Base-by-base conservation (phyloP, 192 early-diverging fungal species). In the Linnemannia schmuckeri region DNA sequence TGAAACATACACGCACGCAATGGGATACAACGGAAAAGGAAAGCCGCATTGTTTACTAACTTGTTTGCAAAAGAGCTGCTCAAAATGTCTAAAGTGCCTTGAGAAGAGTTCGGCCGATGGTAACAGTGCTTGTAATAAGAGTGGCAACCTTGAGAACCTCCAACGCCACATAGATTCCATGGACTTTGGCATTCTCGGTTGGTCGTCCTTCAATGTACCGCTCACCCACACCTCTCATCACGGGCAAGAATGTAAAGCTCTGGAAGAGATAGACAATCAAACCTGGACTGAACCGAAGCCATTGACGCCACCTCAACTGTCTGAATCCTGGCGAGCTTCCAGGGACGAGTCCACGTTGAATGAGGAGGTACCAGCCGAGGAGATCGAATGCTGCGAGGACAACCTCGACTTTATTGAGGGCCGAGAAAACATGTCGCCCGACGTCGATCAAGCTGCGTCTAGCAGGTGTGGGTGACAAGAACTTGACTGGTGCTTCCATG, bases 401-500 rank as follows among this genome's bases (percentile, higher is more conserved):
- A 20, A 88, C 79, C 41, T 88, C 88, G 9, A 83, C 82, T 41
- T 84, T 83, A 79, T 88, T 88, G 38, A 88, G 27, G 2, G 88
- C 88, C 1, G 88, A 88, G 71, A 88, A 88, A 10, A 88, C 88
- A 75, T 88, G 88, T 6, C 88, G 88, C 4, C 88, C 88, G 0
- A 88, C 88, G 37, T 88, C 88, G 9, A 88, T 69, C 37, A 80
- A 44, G 20, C 55, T 68, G 18, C 79, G 74, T 30, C 79, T 78
- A 3, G 82, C 73, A 0, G 82, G 81, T 54, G 82, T 55, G 8
- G 88, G 88, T 3, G 88, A 74, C 10, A 81, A 41, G 72, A 88
- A 88, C 79, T 88, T 88, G 42, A 88, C 78, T 22, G 88, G 88
- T 38, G 88, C 79, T 37, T 88, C 88, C 27, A 88, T 24, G 38